phyloP scores from a whole-genome alignment of 164 flowering plant species.

The Chimonanthus praecox region DNA sequence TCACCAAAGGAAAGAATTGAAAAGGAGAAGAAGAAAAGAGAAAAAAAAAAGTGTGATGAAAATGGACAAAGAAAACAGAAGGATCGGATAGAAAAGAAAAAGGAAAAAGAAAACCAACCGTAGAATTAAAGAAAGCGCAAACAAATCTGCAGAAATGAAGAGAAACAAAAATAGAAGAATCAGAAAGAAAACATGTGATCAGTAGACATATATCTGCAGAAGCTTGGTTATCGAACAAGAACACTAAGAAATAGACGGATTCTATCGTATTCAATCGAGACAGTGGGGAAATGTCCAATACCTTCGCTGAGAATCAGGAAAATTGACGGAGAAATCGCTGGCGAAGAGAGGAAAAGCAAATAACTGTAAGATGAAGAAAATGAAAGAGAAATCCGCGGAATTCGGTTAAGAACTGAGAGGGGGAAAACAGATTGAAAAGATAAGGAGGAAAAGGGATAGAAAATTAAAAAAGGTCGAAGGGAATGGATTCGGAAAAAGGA shows the following conservation, averaged over 20 bases:
- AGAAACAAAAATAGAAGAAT: neutral
- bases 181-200: too few relatives aligned
- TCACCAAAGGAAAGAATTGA: neutral
- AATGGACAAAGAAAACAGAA: neutral
- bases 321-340: neutral
- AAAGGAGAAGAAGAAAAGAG: too few relatives aligned
- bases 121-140: neutral
- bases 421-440: neutral
- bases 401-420: neutral
- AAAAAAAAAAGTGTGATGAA: too few relatives aligned
- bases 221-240: neutral
- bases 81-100: neutral
- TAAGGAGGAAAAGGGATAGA: neutral
- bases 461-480: too few relatives aligned
- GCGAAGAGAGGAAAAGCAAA: neutral
- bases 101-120: neutral
- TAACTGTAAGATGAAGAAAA: neutral
- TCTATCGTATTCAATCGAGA: neutral
- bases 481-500: neutral
- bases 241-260: too few relatives aligned
- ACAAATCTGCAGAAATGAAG: neutral
- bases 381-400: neutral
- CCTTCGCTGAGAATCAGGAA: neutral
- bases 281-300: neutral
- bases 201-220: too few relatives aligned